Base-by-base conservation (phyloP, 116 monocot genomes). In the Trichopus zeylanicus region DNA sequence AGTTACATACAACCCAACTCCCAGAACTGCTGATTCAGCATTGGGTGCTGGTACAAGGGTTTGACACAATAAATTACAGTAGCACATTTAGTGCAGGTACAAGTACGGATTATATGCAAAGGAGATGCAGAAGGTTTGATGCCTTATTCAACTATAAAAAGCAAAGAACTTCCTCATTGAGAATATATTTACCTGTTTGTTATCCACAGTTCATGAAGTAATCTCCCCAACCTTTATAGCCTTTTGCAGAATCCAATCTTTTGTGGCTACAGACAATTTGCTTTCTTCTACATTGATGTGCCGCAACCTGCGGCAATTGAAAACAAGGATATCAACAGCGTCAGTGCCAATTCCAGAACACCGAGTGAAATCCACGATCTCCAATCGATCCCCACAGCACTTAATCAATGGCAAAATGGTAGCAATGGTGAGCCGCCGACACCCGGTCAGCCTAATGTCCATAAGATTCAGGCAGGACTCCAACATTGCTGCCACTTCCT, bases 401-500 rank as follows among this genome's bases (percentile, higher is more conserved):
- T 66, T 81, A 19, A 79, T 53, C 59, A 84, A 29, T 6, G 78
- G 48, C 6, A 30, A 5, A 23, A 81, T 18, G 0, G 46, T 27
- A 24, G 67, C 72, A 63, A 78, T 78, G 0, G 75, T 84, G 12
- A 89, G 62, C 4, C 57, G 31, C 21, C 64, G 18, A 70, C 89
- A 89, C 0, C 89, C 89, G 53, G 55, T 70, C 25, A 90, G 61
- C 39, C 59, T 75, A 37, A 90, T 75, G 0, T 85, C 81, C 5
- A 81, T 65, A 33, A 90, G 59, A 13, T 70, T 57, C 29, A 32
- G 8, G 67, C 78, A 85, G 0, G 89, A 81, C 0, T 67, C 70
- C 35, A 85, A 59, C 85, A 85, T 85, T 11, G 89, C 46, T 11
- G 67, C 37, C 6, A 81, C 26, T 59, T 81, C 89, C 65, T 85